Conservation (phyloP, 768 basidiomycete genomes). For the Mycena crocata region DNA sequence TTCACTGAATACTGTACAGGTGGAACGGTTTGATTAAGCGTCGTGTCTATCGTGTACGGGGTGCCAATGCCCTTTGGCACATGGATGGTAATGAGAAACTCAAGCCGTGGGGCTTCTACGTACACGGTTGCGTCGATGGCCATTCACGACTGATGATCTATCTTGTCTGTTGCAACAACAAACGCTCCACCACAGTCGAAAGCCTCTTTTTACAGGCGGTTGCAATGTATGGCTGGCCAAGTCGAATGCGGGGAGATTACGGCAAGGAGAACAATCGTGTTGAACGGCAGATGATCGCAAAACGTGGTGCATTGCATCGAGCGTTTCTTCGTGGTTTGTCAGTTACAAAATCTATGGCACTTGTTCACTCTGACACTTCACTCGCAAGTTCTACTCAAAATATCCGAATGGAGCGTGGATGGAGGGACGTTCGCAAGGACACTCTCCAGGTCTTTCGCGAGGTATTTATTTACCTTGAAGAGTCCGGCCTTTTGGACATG, state of each 20-base stretch:
- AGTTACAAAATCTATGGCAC: conserved; percentile 10
- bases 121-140: conserved; percentile 53
- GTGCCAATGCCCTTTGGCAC: conserved; percentile 50
- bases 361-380: neutral
- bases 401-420: conserved; percentile 41
- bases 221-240: conserved; percentile 45
- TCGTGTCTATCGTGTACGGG: conserved; percentile 44
- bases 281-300: conserved; percentile 16
- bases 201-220: conserved; percentile 35
- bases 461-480: conserved; percentile 44
- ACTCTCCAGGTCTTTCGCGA: conserved; percentile 43
- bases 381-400: conserved; percentile 41
- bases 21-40: conserved; percentile 11
- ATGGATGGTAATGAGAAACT: conserved; percentile 52
- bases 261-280: conserved; percentile 18
- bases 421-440: conserved; percentile 43
- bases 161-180: conserved; percentile 43
- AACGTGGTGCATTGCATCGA: conserved; percentile 28
- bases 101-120: conserved; percentile 48
- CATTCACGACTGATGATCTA: conserved; percentile 48
- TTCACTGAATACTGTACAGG: neutral
- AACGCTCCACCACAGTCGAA: conserved; percentile 38
- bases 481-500: conserved; percentile 40
- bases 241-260: conserved; percentile 28
- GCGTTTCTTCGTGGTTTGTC: conserved; percentile 12